Conservation (phyloP, 768 basidiomycete genomes). For the Artomyces pyxidatus region DNA sequence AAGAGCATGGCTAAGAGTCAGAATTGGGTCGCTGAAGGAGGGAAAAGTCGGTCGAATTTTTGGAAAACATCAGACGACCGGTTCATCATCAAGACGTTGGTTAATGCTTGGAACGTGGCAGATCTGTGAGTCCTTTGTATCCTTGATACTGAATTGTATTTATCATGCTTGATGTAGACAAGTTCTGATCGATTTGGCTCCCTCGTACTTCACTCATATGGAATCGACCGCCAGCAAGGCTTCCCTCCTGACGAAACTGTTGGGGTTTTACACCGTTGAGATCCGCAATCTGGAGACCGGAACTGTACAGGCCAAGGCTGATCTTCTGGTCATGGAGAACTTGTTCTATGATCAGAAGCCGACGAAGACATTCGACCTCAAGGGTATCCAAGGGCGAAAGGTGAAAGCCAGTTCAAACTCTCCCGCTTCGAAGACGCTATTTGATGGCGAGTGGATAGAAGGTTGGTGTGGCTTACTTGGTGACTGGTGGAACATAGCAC, state of each 20-base stretch:
- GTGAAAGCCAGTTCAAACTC: conserved; percentile 40
- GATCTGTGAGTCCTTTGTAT: conserved; percentile 54
- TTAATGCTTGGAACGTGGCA: conserved; percentile 82
- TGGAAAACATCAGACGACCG: conserved; percentile 75
- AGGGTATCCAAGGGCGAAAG: conserved; percentile 74
- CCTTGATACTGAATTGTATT: too few species aligned
- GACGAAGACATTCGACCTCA: conserved; percentile 69
- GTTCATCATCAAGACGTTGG: conserved; percentile 79
- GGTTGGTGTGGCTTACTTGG: conserved; percentile 28
- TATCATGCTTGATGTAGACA: conserved; percentile 36
- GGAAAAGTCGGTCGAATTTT: conserved; percentile 75
- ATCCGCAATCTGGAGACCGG: conserved; percentile 68
- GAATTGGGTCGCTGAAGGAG: conserved; percentile 70
- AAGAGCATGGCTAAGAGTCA: conserved; percentile 51
- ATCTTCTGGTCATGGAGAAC: conserved; percentile 83
- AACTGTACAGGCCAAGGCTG: conserved; percentile 53
- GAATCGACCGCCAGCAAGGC: conserved; percentile 58
- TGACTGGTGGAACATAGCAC: background rate
- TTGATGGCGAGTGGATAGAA: conserved; percentile 84
- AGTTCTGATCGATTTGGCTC: conserved; percentile 68
- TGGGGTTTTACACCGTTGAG: conserved; percentile 78
- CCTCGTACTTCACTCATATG: conserved; percentile 75
- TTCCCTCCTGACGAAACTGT: conserved; percentile 67
- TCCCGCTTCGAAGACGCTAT: conserved; percentile 48
- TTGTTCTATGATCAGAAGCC: conserved; percentile 66